Evolutionary conservation across 768 basidiomycete genomes (phyloP).

Genomic region (Tulasnella sp.): DNA sequence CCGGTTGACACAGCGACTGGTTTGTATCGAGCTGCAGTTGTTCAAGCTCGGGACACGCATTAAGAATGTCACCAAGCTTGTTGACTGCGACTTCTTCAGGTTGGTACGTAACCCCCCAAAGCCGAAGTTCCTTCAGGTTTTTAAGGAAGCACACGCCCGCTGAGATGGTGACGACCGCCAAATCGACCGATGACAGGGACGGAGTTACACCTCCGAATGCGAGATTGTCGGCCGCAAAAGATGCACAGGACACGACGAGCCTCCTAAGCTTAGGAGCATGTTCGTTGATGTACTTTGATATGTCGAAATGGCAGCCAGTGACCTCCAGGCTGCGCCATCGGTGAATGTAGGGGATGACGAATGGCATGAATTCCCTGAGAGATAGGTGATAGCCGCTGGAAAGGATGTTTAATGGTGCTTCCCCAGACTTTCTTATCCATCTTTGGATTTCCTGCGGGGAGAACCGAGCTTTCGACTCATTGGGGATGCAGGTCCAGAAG

Average conservation of each 20-base stretch:
- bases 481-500: neutral
- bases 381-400: neutral
- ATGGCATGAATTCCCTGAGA: neutral
- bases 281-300: neutral
- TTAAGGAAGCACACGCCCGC: too few species aligned
- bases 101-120: too few species aligned
- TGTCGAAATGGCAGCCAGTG: neutral
- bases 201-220: too few species aligned
- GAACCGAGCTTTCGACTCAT: neutral
- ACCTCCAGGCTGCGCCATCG: neutral
- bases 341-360: neutral
- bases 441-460: neutral
- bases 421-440: neutral
- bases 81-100: too few species aligned
- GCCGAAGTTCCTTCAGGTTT: too few species aligned
- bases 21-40: too few species aligned
- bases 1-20: too few species aligned
- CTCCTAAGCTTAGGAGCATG: neutral
- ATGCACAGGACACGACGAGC: neutral
- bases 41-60: too few species aligned
- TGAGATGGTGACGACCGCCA: too few species aligned
- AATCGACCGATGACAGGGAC: too few species aligned
- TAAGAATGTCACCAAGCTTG: too few species aligned
- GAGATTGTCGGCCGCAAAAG: neutral
- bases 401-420: neutral